Evolutionary conservation across 2,329 filamentous ascomycete genomes (phyloP), one percentile per base, ranked within the genome.

Genomic region (Thermoascus crustaceus): DNA sequence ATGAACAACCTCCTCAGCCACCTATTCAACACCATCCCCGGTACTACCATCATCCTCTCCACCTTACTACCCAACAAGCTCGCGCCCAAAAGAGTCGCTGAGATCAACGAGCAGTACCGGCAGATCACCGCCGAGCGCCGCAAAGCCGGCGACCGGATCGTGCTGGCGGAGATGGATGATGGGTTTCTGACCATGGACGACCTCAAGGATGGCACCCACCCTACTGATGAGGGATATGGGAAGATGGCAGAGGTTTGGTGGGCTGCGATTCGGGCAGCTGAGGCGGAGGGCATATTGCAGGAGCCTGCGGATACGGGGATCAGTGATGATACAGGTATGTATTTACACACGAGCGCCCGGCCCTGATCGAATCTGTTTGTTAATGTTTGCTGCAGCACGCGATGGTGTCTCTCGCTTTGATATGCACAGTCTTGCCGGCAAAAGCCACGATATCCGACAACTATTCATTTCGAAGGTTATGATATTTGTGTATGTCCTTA

Each of bases 21-120:
- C 6, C 34, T 60, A 9, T 52, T 46, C 18, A 27, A 40, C 7
- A 24, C 35, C 2, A 45, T 52, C n/a, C 44, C 46, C 3, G 43
- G 43, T 23, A 54, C 53, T 2, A 52, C 48, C 1, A 45, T 61
- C 10, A 48, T 61, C 13, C 37, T 61, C 4, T 60, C 57, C 3
- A 61, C 58, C 0, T 42, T 61, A 1, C 39, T 60, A 4, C 52
- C 50, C 2, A 52, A 44, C 9, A 40, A 44, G 14, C 22, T 34
- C 2, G 8, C 37, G 1, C 39, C 36, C 4, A 8, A 32, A 4
- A 9, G 22, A 7, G 40, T 40, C 14, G 25, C 38, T 10, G 27
- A 32, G 0, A 47, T 50, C 33, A 58, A 46, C 38, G 14, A 26
- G 5, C 50, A 58, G 32, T 56, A 53, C 30, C 44, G 47, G 3